Percentiles rank a stretch among this genome's conserved stretches.
phyloP scores from a whole-genome alignment of 495 filamentous ascomycete genomes.

The Cenococcum geophilum region DNA sequence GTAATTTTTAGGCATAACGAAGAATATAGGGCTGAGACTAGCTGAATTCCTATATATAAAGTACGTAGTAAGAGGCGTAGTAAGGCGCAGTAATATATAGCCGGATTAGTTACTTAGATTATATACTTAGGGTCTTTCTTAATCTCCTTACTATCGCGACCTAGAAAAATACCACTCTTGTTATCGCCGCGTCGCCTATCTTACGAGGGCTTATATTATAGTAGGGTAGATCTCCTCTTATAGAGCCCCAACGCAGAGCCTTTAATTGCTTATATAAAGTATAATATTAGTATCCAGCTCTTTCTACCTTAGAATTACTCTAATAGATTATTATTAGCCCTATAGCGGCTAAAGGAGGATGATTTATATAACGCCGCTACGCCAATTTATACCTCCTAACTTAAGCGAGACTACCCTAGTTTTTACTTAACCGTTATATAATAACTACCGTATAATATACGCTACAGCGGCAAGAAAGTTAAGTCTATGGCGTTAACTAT shows the following conservation, averaged over 20 bases:
- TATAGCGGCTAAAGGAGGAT: slow-evolving; percentile 12
- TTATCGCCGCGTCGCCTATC: not conserved
- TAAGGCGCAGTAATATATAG: too few species aligned
- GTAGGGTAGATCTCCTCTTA: not conserved
- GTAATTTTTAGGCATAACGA: too few species aligned
- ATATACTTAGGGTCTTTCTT: not conserved
- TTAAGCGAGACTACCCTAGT: not conserved
- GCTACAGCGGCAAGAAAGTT: too few species aligned
- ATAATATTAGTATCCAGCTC: not conserved
- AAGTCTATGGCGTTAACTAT: too few species aligned
- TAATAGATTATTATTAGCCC: slow-evolving; percentile 5
- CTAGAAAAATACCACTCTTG: not conserved
- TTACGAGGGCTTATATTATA: slow-evolving; percentile 1
- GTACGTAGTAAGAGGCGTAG: too few species aligned
- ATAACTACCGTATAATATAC: too few species aligned
- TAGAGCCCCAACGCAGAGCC: not conserved
- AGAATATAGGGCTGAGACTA: too few species aligned
- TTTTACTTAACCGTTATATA: too few species aligned
- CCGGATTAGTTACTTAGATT: not conserved
- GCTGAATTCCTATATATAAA: too few species aligned
- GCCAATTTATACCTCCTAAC: slow-evolving; percentile 10
- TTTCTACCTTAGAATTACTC: not conserved
- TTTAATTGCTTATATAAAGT: not conserved
- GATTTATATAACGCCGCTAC: slow-evolving; percentile 5
- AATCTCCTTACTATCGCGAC: not conserved